Evolutionary conservation across 1,284 basidiomycete genomes (phyloP), one percentile per base, ranked within the genome.

Genomic region (Marasmius fiardii): DNA sequence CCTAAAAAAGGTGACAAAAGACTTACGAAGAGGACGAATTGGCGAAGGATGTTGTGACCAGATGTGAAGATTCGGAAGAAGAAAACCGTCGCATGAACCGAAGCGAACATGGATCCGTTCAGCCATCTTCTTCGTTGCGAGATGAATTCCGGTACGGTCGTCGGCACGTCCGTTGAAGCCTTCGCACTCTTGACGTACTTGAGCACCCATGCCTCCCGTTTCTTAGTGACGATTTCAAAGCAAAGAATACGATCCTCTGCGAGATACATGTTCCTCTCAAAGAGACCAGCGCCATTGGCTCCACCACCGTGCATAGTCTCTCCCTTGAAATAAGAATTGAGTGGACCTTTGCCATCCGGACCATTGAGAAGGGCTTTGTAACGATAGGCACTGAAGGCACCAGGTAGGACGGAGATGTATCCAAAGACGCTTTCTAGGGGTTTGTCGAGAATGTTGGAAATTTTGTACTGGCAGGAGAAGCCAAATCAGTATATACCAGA

Each of bases 141-240:
- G 65, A 95, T 95, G 71, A 95, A 93, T 69, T 94, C 93, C 10
- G 92, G 82, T 51, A 88, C 86, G 26, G 81, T 77, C n/a, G 86
- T 84, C 24, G 92, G 93, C 5, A 94, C 91, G 71, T 95, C 92
- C 26, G 93, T 95, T 1, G 89, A 78, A 1, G 92, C 93, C 68
- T 94, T 93, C 24, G 93, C 93, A 57, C 86, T 88, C 77, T 95
- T 95, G 69, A 95, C 92, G 67, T 95, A 95, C 73, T 90, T 91
- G 62, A 95, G 74, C 87, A 83, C 79, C 90, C 89, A 92, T 44
- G 83, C 86, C 68, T 91, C 88, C 24, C 74, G 75, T 68, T 90
- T 90, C 79, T 98, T 98, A 4, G 95, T 95, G 51, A 98, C 93
- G 51, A 99, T 92, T 73, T 98, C 96, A 72, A 97, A 99, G 72